Evolutionary conservation across 371 early-diverging fungal species (phyloP).

Genomic region (Chytridium lagenaria): DNA sequence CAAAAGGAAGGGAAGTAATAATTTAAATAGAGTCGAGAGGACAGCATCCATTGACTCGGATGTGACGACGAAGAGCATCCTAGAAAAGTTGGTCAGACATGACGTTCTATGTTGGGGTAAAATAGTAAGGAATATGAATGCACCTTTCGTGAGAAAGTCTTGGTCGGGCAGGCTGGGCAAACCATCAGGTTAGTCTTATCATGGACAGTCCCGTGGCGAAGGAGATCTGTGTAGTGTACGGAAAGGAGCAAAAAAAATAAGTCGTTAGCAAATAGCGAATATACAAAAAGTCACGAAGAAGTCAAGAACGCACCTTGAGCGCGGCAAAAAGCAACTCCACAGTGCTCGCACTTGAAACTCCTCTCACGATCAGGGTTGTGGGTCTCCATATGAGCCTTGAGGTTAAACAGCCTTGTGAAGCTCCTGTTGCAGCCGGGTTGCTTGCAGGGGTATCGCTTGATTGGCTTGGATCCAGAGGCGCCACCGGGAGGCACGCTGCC

Average conservation of each 20-base stretch:
- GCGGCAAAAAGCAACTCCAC: slow-evolving; percentile 12
- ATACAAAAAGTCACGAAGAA: not conserved
- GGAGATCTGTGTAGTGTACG: not conserved
- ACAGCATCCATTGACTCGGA: slow-evolving; percentile 8
- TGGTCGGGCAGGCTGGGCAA: slow-evolving; percentile 10
- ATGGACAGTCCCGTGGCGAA: slow-evolving; percentile 8
- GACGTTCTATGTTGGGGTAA: not conserved
- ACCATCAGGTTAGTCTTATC: slow-evolving; percentile 13
- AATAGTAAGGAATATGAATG: not conserved
- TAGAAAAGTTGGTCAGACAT: not conserved
- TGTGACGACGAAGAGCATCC: slow-evolving; percentile 14
- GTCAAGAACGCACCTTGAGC: slow-evolving; percentile 2
- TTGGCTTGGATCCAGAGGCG: not conserved
- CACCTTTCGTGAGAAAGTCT: slow-evolving; percentile 10
- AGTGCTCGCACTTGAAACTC: slow-evolving; percentile 19
- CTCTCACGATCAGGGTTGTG: slow-evolving; percentile 63
- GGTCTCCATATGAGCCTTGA: slow-evolving; percentile 71
- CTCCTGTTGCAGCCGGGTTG: slow-evolving; percentile 52
- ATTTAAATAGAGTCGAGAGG: not conserved
- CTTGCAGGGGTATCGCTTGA: slow-evolving; percentile 12
- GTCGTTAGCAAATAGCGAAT: not conserved
- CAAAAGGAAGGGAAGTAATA: slow-evolving; percentile 9
- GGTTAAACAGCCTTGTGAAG: slow-evolving; percentile 73
- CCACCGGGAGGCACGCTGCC: not conserved
- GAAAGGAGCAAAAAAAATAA: not conserved